Conservation (phyloP, 805 yeast species). For the Metschnikowia cerradonensis region DNA sequence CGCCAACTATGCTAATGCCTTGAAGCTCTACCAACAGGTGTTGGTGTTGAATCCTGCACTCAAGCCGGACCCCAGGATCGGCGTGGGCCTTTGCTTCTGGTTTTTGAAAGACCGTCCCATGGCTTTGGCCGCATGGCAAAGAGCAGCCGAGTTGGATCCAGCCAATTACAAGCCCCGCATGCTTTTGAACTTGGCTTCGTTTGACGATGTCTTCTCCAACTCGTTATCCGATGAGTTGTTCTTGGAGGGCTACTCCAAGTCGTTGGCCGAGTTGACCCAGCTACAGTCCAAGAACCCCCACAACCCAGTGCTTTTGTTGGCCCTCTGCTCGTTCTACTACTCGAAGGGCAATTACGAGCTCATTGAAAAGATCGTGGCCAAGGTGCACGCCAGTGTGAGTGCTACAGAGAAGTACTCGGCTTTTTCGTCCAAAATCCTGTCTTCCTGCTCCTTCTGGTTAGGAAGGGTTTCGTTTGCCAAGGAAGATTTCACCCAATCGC, state of each 20-base stretch:
- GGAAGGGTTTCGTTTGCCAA: slow-evolving; percentile 70
- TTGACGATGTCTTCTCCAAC: slow-evolving; percentile 57
- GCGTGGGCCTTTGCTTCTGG: slow-evolving; percentile 95
- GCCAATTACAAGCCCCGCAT: slow-evolving; percentile 57
- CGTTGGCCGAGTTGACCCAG: slow-evolving; percentile 46
- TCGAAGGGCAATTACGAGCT: slow-evolving; percentile 57
- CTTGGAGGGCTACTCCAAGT: slow-evolving; percentile 50
- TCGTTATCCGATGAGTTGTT: slow-evolving; percentile 62
- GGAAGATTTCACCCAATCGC: slow-evolving; percentile 64
- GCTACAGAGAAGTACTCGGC: slow-evolving; percentile 21
- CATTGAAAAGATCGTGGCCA: slow-evolving; percentile 54
- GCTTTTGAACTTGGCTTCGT: slow-evolving; percentile 61
- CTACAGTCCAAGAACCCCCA: slow-evolving; percentile 40
- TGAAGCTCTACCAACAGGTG: slow-evolving; percentile 80
- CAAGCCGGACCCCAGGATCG: slow-evolving; percentile 90
- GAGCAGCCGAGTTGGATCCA: slow-evolving; percentile 67
- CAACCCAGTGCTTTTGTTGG: slow-evolving; percentile 60
- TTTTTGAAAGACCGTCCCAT: slow-evolving; percentile 68
- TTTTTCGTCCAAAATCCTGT: slow-evolving; percentile 29
- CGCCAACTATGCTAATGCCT: slow-evolving; percentile 66
- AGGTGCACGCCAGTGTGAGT: slow-evolving; percentile 33
- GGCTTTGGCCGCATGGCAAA: slow-evolving; percentile 80
- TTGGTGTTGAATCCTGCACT: slow-evolving; percentile 70
- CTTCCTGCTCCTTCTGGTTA: slow-evolving; percentile 63
- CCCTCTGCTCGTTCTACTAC: slow-evolving; percentile 68